Evolutionary conservation across 139 green algal species (phyloP), one percentile per base, ranked within the genome.

Genomic region (Coelastrella sp.): DNA sequence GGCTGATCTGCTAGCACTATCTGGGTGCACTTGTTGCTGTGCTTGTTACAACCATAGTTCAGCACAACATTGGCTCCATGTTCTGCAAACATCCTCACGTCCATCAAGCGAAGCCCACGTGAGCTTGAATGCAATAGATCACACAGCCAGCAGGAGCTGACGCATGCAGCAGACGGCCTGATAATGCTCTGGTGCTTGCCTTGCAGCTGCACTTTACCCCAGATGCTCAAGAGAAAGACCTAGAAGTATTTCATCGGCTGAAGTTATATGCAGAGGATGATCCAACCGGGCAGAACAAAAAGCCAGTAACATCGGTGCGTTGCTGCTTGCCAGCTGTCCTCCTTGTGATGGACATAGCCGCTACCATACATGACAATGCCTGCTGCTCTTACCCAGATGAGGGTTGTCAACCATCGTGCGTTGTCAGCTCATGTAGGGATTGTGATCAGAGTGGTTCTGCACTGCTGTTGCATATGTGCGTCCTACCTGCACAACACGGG

Each of bases 211-310:
- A 95, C 65, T 98, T 99, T 78, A 87, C 93, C 4, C 93, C 94
- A 6, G 97, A 99, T 72, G 87, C 90, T 1, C 60, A 82, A 0
- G 96, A 98, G 85, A 89, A 91, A 24, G 93, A 96, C 12, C 35
- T 98, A 6, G 94, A 97, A 80, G 84, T 99, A 10, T 93, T 93
- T 66, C 97, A 99, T 89, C 85, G 93, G 25, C 95, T 99, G 49
- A 95, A 95, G 90, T 96, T 99, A 78, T 98, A 98, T 91, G 90
- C 93, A 8, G 95, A 98, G 24, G 94, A 94, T 19, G 94, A 95
- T 72, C 84, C 78, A n/a, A 63, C 68, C 4, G 58, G 76, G 56
- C 57, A 72, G 6, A 24, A 24, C 85, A 97, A 96, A 87, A 96
- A 96, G 90, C 95, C 96, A 27, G 95, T 99, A 78, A 93, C 98